phyloP scores from a whole-genome alignment of 1,284 basidiomycete species.

The Moniliophthora roreri region DNA sequence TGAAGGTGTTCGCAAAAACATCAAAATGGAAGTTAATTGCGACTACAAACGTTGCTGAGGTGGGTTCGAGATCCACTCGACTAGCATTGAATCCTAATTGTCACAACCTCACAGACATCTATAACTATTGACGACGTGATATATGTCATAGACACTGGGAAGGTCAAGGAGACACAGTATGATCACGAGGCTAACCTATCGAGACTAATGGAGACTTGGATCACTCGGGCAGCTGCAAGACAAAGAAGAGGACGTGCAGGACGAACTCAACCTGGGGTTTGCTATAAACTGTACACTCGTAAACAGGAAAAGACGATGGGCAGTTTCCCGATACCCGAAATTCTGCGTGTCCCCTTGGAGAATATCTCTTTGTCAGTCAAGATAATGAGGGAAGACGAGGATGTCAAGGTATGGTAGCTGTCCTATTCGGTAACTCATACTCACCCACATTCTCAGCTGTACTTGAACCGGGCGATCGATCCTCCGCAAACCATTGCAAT shows the following conservation, averaged over 20 bases:
- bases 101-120: conserved; percentile 64
- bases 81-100: not conserved
- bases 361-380: conserved; percentile 84
- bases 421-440: conserved; percentile 1
- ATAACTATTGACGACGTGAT: conserved; percentile 93
- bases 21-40: conserved; percentile 84
- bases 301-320: conserved; percentile 73
- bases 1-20: conserved; percentile 69
- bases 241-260: conserved; percentile 92
- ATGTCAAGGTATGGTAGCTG: conserved; percentile 65
- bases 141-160: conserved; percentile 85
- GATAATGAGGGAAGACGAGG: conserved; percentile 74
- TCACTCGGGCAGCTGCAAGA: conserved; percentile 78
- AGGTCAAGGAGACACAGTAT: conserved; percentile 88
- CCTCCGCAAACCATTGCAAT: conserved; percentile 80
- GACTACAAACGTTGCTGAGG: conserved; percentile 89
- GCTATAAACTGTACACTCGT: conserved; percentile 85
- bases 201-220: conserved; percentile 76
- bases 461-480: conserved; percentile 77
- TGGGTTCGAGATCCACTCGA: conserved; percentile 23
- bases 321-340: conserved; percentile 83
- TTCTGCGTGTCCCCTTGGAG: conserved; percentile 87
- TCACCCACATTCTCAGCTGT: conserved; percentile 31
- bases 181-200: conserved; percentile 80
- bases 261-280: conserved; percentile 79